A percentile compares a stretch with the other conserved stretches of the same genome.
Conservation (phyloP, 148 eudicot species). For the Rheum nobile region DNA sequence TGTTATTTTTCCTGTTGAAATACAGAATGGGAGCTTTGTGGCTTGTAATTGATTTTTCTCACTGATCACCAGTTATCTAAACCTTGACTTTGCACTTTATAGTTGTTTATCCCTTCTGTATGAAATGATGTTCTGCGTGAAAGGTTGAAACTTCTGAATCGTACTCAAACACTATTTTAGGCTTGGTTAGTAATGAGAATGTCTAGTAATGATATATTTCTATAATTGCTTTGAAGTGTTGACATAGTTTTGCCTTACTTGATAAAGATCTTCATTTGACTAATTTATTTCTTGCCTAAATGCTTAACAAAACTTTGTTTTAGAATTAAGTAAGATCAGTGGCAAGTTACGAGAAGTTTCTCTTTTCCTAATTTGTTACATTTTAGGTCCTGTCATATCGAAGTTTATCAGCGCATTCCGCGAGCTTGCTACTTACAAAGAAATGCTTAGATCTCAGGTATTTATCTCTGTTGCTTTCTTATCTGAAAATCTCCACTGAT, state of each 20-base stretch:
- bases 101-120: background rate
- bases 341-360: background rate
- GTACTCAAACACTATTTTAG: background rate
- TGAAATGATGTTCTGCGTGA: background rate
- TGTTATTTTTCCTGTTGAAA: background rate
- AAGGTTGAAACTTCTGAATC: background rate
- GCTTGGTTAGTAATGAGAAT: background rate
- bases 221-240: background rate
- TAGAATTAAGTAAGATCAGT: background rate
- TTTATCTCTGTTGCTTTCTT: constrained; percentile 9
- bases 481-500: background rate
- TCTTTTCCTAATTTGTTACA: constrained; percentile 4
- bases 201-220: background rate
- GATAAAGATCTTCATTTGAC: background rate
- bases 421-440: constrained; percentile 93
- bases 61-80: background rate
- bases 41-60: background rate
- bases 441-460: constrained; percentile 95
- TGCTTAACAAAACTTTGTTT: background rate
- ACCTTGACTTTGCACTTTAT: background rate
- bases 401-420: constrained; percentile 69
- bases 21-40: background rate
- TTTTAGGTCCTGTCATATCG: constrained; percentile 74
- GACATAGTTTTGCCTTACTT: background rate
- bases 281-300: background rate